Base-by-base conservation (phyloP, 169 alveolate genomes). In the Cystoisospora suis region DNA sequence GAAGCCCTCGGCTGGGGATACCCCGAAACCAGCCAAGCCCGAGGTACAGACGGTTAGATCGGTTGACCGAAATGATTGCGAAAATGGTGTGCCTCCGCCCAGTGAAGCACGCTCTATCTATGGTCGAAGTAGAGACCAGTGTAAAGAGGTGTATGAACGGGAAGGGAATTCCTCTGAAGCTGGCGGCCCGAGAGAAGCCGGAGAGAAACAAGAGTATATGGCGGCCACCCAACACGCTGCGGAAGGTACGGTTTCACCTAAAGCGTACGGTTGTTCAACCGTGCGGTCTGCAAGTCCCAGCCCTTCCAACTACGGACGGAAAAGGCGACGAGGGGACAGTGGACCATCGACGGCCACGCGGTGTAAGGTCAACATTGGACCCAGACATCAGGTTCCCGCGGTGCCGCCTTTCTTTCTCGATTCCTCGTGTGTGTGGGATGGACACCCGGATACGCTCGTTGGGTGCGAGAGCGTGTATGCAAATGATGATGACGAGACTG, bases 331-430 rank as follows among this genome's bases (percentile, higher is more conserved):
- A 42, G 17, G 83, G 5, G 83, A 72, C 0, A 34, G 83, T 32
- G 83, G 44, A 15, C 23, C 47, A 1, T 47, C 59, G 27, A 34
- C 45, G 34, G 32, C 83, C 38, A 5, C 83, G 36, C 40, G 83
- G 0, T 83, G 90, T 44, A 83, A 83, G 32, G 95, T 96, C 85
- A 94, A 95, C 77, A 95, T 96, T 20, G 97, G 97, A 29, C 93
- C 88, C 34, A 92, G 80, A 34, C 95, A 95, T 81, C 97, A 96
- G 77, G 97, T 95, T 40, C 97, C 97, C 23, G 95, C 87, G 75
- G 79, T 95, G n/a, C 97, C 97, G 20, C 94, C 94, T 23, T 96
- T 96, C 92, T 96, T 96, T 53, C 90, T 96, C 88, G 95, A 95
- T 58, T 36, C 79, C 15, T 29, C 65, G 0, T 34, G 59, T 17